Conservation (phyloP, 2,329 filamentous ascomycete species). For the Apiospora saccharicola region DNA sequence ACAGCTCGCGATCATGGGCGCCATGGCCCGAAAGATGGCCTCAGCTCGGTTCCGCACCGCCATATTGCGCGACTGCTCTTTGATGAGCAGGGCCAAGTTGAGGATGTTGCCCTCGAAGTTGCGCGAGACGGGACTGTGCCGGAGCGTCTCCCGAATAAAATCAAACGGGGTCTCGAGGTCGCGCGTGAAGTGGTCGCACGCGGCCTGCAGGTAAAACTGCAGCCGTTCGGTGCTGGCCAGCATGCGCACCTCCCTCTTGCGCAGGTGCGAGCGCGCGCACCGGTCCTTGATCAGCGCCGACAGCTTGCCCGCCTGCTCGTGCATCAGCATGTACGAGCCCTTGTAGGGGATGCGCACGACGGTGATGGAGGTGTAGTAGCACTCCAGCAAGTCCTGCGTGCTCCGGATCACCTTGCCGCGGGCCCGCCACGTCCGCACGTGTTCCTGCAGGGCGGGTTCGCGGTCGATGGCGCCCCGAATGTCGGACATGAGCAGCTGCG, state of each 20-base stretch:
- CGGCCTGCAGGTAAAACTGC: conserved; percentile 42
- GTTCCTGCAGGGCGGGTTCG: conserved; percentile 46
- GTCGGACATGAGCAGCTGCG: conserved; percentile 46
- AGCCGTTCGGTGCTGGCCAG: conserved; percentile 40
- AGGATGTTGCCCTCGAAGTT: conserved; percentile 44
- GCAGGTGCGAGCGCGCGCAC: conserved; percentile 48
- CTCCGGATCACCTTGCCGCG: conserved; percentile 51
- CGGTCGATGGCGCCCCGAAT: conserved; percentile 44
- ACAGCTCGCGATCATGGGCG: conserved; percentile 43
- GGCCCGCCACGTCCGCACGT: conserved; percentile 51
- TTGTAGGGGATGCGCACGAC: conserved; percentile 57
- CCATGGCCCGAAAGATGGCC: conserved; percentile 41
- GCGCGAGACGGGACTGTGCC: conserved; percentile 41
- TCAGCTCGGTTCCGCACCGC: conserved; percentile 35
- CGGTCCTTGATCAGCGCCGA: conserved; percentile 50
- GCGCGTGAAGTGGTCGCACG: conserved; percentile 43
- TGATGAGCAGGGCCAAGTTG: conserved; percentile 40
- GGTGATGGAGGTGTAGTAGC: conserved; percentile 58
- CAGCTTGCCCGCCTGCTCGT: conserved; percentile 55
- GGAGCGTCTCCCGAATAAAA: conserved; percentile 43
- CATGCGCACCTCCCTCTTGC: conserved; percentile 52
- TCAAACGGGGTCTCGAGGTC: conserved; percentile 44
- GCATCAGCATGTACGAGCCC: conserved; percentile 53
- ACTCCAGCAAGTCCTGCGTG: conserved; percentile 54
- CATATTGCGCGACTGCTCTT: conserved; percentile 32